phyloP scores from a whole-genome alignment of 257 asterid genomes.

The Jaltomata sinuosa region DNA sequence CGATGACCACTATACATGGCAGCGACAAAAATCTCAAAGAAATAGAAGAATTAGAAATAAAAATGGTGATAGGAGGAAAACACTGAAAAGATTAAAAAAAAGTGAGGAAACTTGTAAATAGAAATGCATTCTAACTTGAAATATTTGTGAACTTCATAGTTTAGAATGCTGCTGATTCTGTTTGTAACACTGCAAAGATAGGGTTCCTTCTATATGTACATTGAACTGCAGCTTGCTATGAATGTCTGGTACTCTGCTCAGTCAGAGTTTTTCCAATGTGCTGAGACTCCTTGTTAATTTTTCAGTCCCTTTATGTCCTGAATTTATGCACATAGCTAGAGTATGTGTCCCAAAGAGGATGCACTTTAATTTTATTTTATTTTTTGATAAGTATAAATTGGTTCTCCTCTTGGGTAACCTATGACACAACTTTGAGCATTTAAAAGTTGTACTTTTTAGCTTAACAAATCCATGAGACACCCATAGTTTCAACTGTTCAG shows the following conservation, averaged over 20 bases:
- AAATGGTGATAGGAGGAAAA: constrained; percentile 3
- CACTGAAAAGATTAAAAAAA: background rate
- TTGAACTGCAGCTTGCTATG: background rate
- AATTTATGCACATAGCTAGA: background rate
- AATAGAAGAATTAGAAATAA: constrained; percentile 5
- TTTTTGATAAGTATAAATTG: no score
- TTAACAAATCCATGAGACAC: no score
- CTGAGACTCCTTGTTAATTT: background rate
- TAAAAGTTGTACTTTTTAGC: no score
- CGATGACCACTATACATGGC: background rate
- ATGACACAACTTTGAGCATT: no score
- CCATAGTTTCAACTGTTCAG: no score
- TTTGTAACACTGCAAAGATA: background rate
- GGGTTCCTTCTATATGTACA: constrained; percentile 1
- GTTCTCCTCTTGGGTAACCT: no score
- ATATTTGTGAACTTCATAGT: background rate
- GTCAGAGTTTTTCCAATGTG: background rate
- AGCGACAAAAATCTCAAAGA: background rate
- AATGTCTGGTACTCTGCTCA: background rate
- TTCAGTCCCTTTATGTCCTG: background rate
- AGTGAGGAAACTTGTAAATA: background rate
- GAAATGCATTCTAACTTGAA: background rate
- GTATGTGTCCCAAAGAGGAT: background rate
- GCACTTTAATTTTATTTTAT: background rate
- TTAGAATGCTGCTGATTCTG: constrained; percentile 1